Evolutionary conservation across 176 grass and related monocot species (phyloP).

Genomic region (Thinopyrum elongatum): DNA sequence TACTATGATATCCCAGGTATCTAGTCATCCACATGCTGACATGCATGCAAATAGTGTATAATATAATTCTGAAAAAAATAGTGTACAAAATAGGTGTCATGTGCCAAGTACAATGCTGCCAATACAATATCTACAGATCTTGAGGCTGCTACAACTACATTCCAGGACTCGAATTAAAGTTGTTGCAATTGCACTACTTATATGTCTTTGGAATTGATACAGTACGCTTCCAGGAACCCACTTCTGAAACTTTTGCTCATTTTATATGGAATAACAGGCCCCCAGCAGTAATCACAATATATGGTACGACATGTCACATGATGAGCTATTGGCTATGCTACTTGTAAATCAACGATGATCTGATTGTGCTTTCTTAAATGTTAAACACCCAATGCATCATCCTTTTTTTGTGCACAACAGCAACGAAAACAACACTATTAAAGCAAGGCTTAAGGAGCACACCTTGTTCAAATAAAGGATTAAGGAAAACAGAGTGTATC

Average conservation of each 20-base stretch:
- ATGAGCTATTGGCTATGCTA: neutral
- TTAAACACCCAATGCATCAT: neutral
- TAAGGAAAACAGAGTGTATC: neutral
- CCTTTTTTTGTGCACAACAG: neutral
- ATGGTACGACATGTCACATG: neutral
- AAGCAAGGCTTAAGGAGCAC: neutral
- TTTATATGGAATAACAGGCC: neutral
- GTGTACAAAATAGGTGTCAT: neutral
- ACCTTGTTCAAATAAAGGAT: neutral
- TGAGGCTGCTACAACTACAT: neutral
- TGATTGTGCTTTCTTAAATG: neutral
- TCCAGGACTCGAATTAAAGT: neutral
- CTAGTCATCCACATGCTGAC: conserved; percentile 7
- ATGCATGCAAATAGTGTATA: neutral
- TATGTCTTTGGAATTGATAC: neutral
- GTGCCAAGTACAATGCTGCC: neutral
- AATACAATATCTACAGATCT: neutral
- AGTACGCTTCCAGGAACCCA: neutral
- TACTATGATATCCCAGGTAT: neutral
- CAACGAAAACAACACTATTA: neutral
- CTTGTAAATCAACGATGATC: neutral
- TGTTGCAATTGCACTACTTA: neutral
- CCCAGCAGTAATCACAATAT: neutral
- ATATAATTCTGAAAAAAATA: too few species aligned
- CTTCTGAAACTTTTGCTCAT: neutral